Conservation (phyloP, 2,329 filamentous ascomycete genomes). For the Aspergillus aculeatus region DNA sequence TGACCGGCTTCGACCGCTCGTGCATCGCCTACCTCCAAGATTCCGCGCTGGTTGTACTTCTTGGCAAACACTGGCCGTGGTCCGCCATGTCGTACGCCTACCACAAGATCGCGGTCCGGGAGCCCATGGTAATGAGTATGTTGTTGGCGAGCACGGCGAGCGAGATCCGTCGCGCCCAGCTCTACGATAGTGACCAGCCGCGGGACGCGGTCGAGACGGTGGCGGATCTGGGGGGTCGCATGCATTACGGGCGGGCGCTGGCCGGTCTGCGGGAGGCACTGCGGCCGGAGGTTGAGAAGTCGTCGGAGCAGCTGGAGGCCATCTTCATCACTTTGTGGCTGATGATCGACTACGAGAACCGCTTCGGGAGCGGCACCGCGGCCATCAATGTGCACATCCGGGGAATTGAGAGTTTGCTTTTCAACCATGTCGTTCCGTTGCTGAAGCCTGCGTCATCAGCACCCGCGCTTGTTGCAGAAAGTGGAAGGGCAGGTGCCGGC, state of each 20-base stretch:
- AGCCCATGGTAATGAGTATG: constrained; percentile 33
- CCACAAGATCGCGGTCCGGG: constrained; percentile 24
- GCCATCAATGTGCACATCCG: constrained; percentile 27
- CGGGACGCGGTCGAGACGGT: constrained; percentile 11
- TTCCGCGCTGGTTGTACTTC: constrained; percentile 26
- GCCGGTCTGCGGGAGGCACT: constrained; percentile 25
- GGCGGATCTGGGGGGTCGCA: constrained; percentile 20
- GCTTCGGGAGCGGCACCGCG: constrained; percentile 24
- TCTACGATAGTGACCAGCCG: constrained; percentile 16
- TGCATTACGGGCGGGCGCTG: constrained; percentile 27
- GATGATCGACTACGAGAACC: constrained; percentile 31
- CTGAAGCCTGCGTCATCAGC: constrained; percentile 8
- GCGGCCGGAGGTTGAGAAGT: constrained; percentile 22
- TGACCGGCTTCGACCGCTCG: constrained; percentile 24
- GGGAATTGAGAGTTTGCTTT: constrained; percentile 23
- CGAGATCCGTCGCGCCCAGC: constrained; percentile 22
- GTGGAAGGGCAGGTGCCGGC: no score
- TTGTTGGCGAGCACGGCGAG: constrained; percentile 26
- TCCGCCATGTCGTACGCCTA: constrained; percentile 28
- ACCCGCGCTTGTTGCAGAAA: not conserved
- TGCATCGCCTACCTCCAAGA: constrained; percentile 25
- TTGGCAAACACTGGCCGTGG: constrained; percentile 32
- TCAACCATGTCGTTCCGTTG: constrained; percentile 26
- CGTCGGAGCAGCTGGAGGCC: constrained; percentile 24
- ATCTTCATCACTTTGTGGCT: constrained; percentile 30